Evolutionary conservation across 441 rosid genomes (phyloP).

Genomic region (Isatis lusitanica): DNA sequence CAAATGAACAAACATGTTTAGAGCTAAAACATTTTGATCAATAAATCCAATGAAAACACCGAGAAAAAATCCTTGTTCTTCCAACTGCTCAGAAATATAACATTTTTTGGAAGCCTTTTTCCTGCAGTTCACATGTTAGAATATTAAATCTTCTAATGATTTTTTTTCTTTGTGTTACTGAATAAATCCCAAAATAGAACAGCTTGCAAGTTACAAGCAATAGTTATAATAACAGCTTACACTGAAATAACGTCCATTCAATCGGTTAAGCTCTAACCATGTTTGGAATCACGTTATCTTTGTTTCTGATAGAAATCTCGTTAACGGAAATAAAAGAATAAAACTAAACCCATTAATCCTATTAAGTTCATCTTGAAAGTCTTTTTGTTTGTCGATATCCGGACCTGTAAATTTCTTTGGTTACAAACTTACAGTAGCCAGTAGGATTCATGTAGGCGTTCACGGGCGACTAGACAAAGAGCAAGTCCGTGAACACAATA

Average conservation of each 20-base stretch:
- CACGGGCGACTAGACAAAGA: slow-evolving; percentile 22
- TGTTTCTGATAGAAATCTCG: neutral
- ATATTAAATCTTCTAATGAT: no score
- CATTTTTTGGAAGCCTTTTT: no score
- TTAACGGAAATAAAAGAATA: neutral
- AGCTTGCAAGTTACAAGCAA: no score
- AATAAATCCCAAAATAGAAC: no score
- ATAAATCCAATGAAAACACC: no score
- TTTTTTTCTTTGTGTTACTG: no score
- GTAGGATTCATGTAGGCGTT: slow-evolving; percentile 8
- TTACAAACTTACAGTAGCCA: neutral
- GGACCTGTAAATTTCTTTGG: neutral
- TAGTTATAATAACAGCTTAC: neutral
- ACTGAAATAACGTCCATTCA: neutral
- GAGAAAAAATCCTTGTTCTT: no score
- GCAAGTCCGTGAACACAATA: slow-evolving; percentile 31
- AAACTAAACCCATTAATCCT: neutral
- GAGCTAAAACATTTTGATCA: no score
- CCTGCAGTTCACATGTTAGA: no score
- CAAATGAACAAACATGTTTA: no score
- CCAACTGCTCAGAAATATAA: no score
- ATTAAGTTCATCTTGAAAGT: neutral
- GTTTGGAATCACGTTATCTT: neutral
- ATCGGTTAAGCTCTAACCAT: neutral
- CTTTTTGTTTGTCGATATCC: neutral